Base-by-base conservation (phyloP, 2,329 filamentous ascomycete genomes). In the Colletotrichum sp. region DNA sequence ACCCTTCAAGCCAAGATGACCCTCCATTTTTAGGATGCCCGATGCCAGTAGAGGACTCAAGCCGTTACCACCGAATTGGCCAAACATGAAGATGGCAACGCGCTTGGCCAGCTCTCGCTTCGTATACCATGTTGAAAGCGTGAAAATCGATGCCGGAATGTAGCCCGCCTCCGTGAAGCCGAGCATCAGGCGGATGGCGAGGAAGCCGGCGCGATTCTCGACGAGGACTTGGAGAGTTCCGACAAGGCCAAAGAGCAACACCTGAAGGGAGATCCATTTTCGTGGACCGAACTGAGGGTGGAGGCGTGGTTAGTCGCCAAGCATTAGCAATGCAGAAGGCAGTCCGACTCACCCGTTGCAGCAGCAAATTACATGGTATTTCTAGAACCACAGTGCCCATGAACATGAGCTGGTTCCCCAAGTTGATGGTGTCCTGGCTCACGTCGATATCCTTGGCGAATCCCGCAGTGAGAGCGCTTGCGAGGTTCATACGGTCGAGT, bases 361-460 rank as follows among this genome's bases (percentile, higher is more conserved):
- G 79, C 3, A 85, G 80, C 77, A 90, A 84, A 77, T 90, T 90
- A n/a, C 85, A 89, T 0, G 89, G 89, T 3, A 90, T 90, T 72
- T 90, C 88, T 2, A 89, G 79, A 3, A 89, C 78, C 3, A 90
- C 87, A 10, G 88, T 88, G 0, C 87, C 87, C 36, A 89, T 81
- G 75, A 89, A 90, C 87, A 90, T 88, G 10, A 90, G 79, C 77
- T 90, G 88, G 72, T 90, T 90, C 0, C 89, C 89, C 1, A 90
- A 79, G 68, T 90, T 91, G 75, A 90, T 85, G 0, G 86, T 89
- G 26, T 85, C 84, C 75, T 89, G 87, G 39, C 83, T 81, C 8
- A 90, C 82, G 0, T 78, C 75, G 34, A 89, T 87, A 44, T 86
- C 83, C 4, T 81, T 80, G 2, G 86, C 86, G 62, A 90, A 88